Conservation (phyloP, 257 asterid species). For the Petunia axillaris region DNA sequence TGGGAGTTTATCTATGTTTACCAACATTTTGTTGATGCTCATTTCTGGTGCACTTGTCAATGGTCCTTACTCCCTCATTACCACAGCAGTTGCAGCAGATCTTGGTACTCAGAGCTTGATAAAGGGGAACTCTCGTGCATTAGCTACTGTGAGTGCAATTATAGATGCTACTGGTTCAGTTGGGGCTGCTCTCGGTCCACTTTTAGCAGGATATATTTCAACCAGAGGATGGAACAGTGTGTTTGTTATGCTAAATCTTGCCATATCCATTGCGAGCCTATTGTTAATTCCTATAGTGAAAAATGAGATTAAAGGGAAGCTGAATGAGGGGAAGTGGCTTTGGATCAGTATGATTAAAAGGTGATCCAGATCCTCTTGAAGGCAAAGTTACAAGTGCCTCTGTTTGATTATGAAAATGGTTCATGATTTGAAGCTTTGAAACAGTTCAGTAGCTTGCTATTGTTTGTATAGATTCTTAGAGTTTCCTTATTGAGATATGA, state of each 20-base stretch:
- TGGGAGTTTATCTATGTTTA: slow-evolving; percentile 75
- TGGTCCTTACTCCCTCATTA: slow-evolving; percentile 87
- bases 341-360: slow-evolving; percentile 42
- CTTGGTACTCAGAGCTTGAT: slow-evolving; percentile 74
- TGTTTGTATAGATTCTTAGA: slow-evolving; percentile 3
- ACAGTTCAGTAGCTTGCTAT: neutral
- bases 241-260: slow-evolving; percentile 72
- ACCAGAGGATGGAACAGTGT: slow-evolving; percentile 94
- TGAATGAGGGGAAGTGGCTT: slow-evolving; percentile 79
- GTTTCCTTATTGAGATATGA: neutral
- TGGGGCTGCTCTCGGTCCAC: slow-evolving; percentile 94
- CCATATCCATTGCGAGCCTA: slow-evolving; percentile 54
- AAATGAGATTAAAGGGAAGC: slow-evolving; percentile 62
- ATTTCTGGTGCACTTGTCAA: slow-evolving; percentile 82
- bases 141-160: slow-evolving; percentile 92
- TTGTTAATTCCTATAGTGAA: slow-evolving; percentile 65
- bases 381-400: neutral
- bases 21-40: slow-evolving; percentile 59
- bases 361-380: slow-evolving; percentile 26
- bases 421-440: neutral
- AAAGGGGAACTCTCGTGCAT: slow-evolving; percentile 73
- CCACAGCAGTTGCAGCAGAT: slow-evolving; percentile 97
- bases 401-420: slow-evolving; percentile 1
- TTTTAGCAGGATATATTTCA: slow-evolving; percentile 90
- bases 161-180: slow-evolving; percentile 97